Percentiles rank a stretch among this genome's conserved stretches.
phyloP scores from a whole-genome alignment of 139 green algal genomes.

The Chlorella sorokiniana region DNA sequence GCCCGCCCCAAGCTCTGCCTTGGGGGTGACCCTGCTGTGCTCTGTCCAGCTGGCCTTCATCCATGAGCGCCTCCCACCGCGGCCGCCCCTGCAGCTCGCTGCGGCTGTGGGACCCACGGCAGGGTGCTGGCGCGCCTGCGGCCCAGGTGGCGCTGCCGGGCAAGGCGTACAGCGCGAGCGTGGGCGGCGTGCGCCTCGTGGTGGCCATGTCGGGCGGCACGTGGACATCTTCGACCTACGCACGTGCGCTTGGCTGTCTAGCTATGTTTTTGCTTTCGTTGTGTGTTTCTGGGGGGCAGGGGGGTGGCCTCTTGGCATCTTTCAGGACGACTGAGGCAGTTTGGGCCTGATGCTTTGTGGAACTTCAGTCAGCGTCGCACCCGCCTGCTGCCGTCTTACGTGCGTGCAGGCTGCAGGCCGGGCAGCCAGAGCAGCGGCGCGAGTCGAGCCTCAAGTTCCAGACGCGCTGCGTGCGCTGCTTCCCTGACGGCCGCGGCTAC shows the following conservation, averaged over 20 bases:
- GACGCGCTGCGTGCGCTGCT: conserved; percentile 81
- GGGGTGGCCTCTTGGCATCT: too few relatives aligned
- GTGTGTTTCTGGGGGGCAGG: too few relatives aligned
- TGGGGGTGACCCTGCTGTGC: neutral
- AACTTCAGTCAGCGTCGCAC: too few relatives aligned
- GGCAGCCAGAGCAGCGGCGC: conserved; percentile 63
- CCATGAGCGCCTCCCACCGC: neutral
- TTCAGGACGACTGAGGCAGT: too few relatives aligned
- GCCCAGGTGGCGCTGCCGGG: conserved; percentile 62
- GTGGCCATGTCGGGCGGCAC: conserved; percentile 77
- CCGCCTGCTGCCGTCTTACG: neutral
- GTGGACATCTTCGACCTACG: conserved; percentile 82
- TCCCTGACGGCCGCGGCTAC: conserved; percentile 76
- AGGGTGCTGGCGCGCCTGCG: conserved; percentile 36
- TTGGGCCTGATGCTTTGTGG: too few relatives aligned
- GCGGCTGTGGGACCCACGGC: conserved; percentile 76
- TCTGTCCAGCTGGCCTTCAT: too few relatives aligned
- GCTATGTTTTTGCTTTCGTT: too few relatives aligned
- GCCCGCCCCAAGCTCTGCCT: too few relatives aligned
- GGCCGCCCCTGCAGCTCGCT: conserved; percentile 43
- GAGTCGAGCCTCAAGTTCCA: conserved; percentile 87
- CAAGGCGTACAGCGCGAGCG: conserved; percentile 77
- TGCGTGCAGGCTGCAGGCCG: conserved; percentile 13
- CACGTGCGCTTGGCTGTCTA: conserved; percentile 44
- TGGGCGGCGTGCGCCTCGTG: conserved; percentile 62